Base-by-base conservation (phyloP, 2,329 filamentous ascomycete species). In the Penicillium sp. region DNA sequence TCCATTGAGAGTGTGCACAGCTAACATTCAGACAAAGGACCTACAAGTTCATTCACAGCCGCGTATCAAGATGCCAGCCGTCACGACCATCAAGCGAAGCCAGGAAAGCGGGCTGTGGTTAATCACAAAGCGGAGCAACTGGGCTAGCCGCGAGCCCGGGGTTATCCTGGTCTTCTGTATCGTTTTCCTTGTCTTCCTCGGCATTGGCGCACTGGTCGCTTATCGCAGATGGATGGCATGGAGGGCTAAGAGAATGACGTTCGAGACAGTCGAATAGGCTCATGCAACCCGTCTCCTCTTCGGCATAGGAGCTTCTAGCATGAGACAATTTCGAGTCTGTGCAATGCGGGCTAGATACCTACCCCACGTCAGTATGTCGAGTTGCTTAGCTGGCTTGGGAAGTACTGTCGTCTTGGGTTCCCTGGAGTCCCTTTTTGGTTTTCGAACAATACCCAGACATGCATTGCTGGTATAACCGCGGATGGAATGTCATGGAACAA, bases 111-210 rank as follows among this genome's bases (percentile, higher is more conserved):
- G 25, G 5, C 25, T 28, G 6, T 22, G 22, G 22, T 6, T 6
- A 28, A 28, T 5, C 25, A 28, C 25, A 28, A 28, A 6, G 6
- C 25, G 25, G 25, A 28, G 61, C 69, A 86, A 87, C 79, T 88
- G 84, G 83, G 84, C 86, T 25, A 66, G 74, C 61, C 68, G 75
- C 35, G 83, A 88, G 69, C 80, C 83, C 47, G 86, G 86, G 73
- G 84, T 88, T 63, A 79, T 88, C 53, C 77, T 88, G 64, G 86
- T 88, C 58, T 86, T 88, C 75, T 80, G 77, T 73, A 85, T 88
- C 66, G 78, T 87, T 72, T 84, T 84, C 69, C 67, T 86, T 61
- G 82, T 88, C 64, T 79, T 62, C 41, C 57, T 82, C 61, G 81
- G 84, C 28, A 71, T 88, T 51, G 63, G 82, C 57, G 67, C 69